Evolutionary conservation across 495 filamentous ascomycete species (phyloP).

Genomic region (Pseudotulostoma volvatum): DNA sequence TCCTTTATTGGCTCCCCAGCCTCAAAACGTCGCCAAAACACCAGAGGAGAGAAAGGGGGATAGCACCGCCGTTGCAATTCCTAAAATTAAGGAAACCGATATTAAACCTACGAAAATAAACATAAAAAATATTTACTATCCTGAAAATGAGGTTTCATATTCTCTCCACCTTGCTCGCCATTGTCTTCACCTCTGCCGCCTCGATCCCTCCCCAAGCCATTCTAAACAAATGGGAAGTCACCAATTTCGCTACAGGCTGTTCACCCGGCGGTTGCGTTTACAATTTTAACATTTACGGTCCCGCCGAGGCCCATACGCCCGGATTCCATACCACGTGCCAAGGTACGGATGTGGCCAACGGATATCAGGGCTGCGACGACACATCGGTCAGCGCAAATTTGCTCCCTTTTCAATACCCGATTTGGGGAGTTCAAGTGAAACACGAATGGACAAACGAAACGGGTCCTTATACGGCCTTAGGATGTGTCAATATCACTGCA

Average conservation of each 20-base stretch:
- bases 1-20: too few relatives aligned
- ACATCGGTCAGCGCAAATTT: conserved; percentile 15
- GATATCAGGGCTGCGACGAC: conserved; percentile 14
- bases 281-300: conserved; percentile 20
- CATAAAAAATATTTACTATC: too few relatives aligned
- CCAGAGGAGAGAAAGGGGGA: too few relatives aligned
- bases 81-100: too few relatives aligned
- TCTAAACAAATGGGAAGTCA: conserved; percentile 17
- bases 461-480: conserved; percentile 8
- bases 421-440: conserved; percentile 21
- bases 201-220: too few relatives aligned
- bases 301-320: conserved; percentile 16
- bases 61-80: too few relatives aligned
- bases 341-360: conserved; percentile 13
- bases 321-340: conserved; percentile 26
- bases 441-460: conserved; percentile 20
- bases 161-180: too few relatives aligned
- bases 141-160: too few relatives aligned
- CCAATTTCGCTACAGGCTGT: conserved; percentile 19
- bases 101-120: too few relatives aligned
- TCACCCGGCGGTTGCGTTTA: conserved; percentile 22
- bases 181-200: too few relatives aligned
- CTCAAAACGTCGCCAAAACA: too few relatives aligned
- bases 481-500: conserved; percentile 9
- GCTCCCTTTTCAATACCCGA: conserved; percentile 9